Conservation (phyloP, 139 green algal genomes). For the Astrephomene gubernaculifera region DNA sequence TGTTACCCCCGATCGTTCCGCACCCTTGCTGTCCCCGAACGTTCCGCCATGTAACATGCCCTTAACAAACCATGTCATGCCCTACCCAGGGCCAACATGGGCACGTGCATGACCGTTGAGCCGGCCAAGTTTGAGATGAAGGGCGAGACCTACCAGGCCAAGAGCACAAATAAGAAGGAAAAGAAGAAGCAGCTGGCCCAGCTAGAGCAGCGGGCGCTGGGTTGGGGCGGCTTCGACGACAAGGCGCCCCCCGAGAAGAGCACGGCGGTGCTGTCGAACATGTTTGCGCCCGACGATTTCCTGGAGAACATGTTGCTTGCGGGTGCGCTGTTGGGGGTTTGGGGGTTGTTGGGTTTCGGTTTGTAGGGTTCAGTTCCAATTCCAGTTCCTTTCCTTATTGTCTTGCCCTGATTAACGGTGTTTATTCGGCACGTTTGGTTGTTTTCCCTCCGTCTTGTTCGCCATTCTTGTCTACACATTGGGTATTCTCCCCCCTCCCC, state of each 20-base stretch:
- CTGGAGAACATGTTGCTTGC: conserved; percentile 46
- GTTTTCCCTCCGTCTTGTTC: no score
- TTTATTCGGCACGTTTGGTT: no score
- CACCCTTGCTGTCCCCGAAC: no score
- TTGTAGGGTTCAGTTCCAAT: no score
- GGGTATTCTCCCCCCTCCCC: no score
- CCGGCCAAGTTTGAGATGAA: conserved; percentile 89
- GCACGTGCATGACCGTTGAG: conserved; percentile 45
- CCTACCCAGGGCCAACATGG: not conserved
- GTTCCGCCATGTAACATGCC: no score
- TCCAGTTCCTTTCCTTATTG: no score
- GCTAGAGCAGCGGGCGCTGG: conserved; percentile 72
- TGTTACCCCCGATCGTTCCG: no score
- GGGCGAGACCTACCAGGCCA: conserved; percentile 72
- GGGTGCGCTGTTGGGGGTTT: conserved; percentile 11
- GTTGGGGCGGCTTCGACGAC: conserved; percentile 95
- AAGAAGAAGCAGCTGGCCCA: conserved; percentile 72
- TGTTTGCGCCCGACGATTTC: conserved; percentile 91
- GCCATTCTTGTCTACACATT: no score
- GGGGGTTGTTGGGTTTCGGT: not conserved
- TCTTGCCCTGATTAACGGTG: no score
- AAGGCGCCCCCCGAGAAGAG: conserved; percentile 74
- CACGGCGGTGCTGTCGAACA: conserved; percentile 90
- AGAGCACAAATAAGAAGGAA: conserved; percentile 44
- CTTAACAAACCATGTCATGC: no score